Base-by-base conservation (phyloP, 2,329 filamentous ascomycete genomes). In the Drechslerella stenobrocha region DNA sequence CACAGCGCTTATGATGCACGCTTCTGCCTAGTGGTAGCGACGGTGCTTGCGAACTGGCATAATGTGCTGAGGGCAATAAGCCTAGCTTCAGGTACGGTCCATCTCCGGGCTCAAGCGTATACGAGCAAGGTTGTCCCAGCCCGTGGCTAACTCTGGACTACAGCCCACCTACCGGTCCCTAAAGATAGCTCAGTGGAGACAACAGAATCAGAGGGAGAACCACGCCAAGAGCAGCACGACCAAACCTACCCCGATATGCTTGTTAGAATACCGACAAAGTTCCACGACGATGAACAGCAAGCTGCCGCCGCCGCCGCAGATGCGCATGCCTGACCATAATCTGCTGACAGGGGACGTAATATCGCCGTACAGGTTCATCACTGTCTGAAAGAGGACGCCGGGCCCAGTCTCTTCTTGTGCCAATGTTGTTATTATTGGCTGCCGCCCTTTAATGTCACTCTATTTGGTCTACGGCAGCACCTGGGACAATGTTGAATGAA, bases 21-120 rank as follows among this genome's bases (percentile, higher is more conserved):
- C 5, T 30, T 37, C 15, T 15, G n/a, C 15, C 15, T 75, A 90
- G 88, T 87, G 66, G 89, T 95, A 73, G 89, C 89, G 35, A 83
- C 86, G n/a, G 89, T 95, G 20, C 80, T 95, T 75, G 83, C 86
- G 53, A 95, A 93, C 76, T 95, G 89, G 89, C 87, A 91, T 76
- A 91, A 89, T 73, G 89, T 95, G 70, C 81, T 95, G 66, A 82
- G 87, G 71, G 88, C 88, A 40, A 91, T 95, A 74, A 87, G 87
- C 74, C 91, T 93, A 87, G 89, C 89, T 69, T 91, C 87, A 66
- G 82, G 88, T 91, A 52, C 45, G 42, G 13, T 22, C 24, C 34
- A 9, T 47, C 22, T 22, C 18, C 40, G 13, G 30, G 11, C 8
- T 20, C 6, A 50, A 35, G 26, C 4, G n/a, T n/a, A n/a, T n/a